Percentiles rank a stretch among this genome's conserved stretches.
Evolutionary conservation across 257 asterid species (phyloP).

Genomic region (Primulina tabacum): DNA sequence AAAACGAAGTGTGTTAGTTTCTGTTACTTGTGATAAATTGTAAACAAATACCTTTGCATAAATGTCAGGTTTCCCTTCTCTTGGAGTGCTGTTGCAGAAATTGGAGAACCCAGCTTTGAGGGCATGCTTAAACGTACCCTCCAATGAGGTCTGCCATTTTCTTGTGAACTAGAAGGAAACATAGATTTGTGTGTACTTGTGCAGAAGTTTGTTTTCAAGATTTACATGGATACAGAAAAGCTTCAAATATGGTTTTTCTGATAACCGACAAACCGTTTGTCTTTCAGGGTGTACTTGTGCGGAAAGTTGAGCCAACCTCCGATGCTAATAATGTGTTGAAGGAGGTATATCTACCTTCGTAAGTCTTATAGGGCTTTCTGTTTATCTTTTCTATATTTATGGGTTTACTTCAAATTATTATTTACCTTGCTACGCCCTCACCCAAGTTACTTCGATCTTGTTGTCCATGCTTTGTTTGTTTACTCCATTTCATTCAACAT

Average conservation of each 20-base stretch:
- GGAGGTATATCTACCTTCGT: conserved; percentile 47
- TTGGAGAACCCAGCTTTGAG: conserved; percentile 98
- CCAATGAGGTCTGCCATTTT: conserved; percentile 63
- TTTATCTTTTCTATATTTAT: neutral
- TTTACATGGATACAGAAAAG: neutral
- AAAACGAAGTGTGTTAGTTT: conserved; percentile 11
- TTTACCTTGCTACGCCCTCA: neutral
- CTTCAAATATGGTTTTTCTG: neutral
- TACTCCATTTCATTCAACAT: conserved; percentile 6
- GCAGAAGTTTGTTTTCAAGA: neutral
- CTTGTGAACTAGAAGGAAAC: conserved; percentile 21
- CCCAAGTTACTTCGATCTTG: conserved; percentile 10
- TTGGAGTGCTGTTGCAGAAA: conserved; percentile 87
- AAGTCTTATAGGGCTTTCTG: conserved; percentile 19
- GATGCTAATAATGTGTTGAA: conserved; percentile 61
- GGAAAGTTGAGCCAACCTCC: conserved; percentile 80
- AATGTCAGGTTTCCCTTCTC: conserved; percentile 84
- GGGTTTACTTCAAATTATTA: conserved; percentile 6
- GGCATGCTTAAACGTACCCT: conserved; percentile 75
- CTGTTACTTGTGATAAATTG: conserved; percentile 15
- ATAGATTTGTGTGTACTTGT: neutral
- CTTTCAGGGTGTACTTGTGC: conserved; percentile 76
- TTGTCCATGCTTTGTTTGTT: neutral
- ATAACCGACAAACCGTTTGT: conserved; percentile 22
- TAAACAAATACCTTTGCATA: conserved; percentile 16